Evolutionary conservation across 192 early-diverging fungal species (phyloP), one percentile per base, ranked within the genome.

Genomic region (Haplosporangium gracile): DNA sequence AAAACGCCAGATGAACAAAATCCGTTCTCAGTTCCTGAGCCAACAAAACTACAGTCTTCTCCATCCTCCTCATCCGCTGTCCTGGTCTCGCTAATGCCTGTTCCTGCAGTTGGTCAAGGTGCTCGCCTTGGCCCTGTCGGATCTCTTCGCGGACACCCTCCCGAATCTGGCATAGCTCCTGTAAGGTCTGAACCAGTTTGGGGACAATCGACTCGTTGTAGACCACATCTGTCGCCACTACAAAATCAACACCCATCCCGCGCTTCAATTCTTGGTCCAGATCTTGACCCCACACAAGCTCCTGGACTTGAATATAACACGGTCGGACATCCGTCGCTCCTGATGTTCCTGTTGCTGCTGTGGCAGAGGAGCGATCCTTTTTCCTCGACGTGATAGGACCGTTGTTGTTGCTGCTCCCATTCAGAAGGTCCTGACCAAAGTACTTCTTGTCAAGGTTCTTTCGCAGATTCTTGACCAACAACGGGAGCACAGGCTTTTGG

Each of bases 191-290:
- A 10, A 90, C 81, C 36, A 90, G 82, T 20, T 72, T 83, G 8
- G 80, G 77, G 32, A 88, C 77, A 7, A 90, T 68, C 9, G 82
- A 82, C 69, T 90, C 89, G 51, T 88, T 89, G 65, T 90, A 90
- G 2, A 90, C 85, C 45, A 88, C 88, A 80, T 90, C 89, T 16
- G 88, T 87, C 13, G 88, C 88, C 9, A 90, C 70, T 7, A 90
- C 72, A 70, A 45, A 88, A 57, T 90, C 87, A 34, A 88, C 70
- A 2, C 82, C 75, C 18, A 81, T 43, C 2, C 78, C 70, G 24
- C 74, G 77, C 6, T 81, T 72, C 9, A 85, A 34, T 24, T 90
- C 87, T 55, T 82, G 81, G 39, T 88, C 89, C 43, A 90, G 68
- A 63, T 85, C 83, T 70, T 85, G 77, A 72, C 82, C 85, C 89